A percentile compares a stretch with the other conserved stretches of the same genome.
Evolutionary conservation across 1,139 yeast genomes (phyloP).

Genomic region (Eremothecium sinecaudum): DNA sequence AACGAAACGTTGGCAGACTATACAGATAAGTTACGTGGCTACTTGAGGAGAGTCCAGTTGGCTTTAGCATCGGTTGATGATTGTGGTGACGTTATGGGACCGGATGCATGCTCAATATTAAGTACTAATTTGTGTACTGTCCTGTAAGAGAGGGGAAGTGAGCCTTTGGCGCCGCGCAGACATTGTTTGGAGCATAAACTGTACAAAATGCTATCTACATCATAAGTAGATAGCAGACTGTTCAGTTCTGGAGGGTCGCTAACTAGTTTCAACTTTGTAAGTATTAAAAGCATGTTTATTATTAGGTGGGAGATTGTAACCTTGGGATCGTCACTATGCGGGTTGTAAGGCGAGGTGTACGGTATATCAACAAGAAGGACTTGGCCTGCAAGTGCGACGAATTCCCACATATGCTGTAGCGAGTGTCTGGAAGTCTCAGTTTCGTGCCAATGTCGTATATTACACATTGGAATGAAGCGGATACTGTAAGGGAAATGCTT

Average conservation of each 20-base stretch:
- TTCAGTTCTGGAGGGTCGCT: slow-evolving; percentile 8
- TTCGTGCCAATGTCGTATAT: slow-evolving; percentile 16
- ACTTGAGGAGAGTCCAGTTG: too few species aligned
- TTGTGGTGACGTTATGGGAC: too few species aligned
- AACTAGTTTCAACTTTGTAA: slow-evolving; percentile 11
- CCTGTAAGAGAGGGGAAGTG: neutral
- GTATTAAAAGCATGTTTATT: slow-evolving; percentile 14
- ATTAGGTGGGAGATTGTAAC: slow-evolving; percentile 15
- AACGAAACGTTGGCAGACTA: too few species aligned
- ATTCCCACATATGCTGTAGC: slow-evolving; percentile 20
- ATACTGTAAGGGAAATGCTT: slow-evolving; percentile 20
- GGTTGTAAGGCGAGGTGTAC: slow-evolving; percentile 5
- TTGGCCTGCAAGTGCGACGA: slow-evolving; percentile 11
- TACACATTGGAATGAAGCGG: slow-evolving; percentile 22
- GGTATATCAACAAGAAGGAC: slow-evolving; percentile 14
- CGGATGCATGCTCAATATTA: too few species aligned
- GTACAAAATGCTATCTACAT: slow-evolving; percentile 22
- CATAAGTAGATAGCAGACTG: slow-evolving; percentile 15
- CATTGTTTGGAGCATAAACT: slow-evolving; percentile 2
- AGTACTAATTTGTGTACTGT: slow-evolving; percentile 1
- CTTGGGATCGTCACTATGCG: slow-evolving; percentile 8
- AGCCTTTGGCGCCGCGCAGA: slow-evolving; percentile 2
- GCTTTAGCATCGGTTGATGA: too few species aligned
- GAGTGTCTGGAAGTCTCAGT: slow-evolving; percentile 15
- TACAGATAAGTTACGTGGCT: neutral